Evolutionary conservation across 2,329 filamentous ascomycete species (phyloP), one percentile per base, ranked within the genome.

Genomic region (Sporothrix variecibatus): DNA sequence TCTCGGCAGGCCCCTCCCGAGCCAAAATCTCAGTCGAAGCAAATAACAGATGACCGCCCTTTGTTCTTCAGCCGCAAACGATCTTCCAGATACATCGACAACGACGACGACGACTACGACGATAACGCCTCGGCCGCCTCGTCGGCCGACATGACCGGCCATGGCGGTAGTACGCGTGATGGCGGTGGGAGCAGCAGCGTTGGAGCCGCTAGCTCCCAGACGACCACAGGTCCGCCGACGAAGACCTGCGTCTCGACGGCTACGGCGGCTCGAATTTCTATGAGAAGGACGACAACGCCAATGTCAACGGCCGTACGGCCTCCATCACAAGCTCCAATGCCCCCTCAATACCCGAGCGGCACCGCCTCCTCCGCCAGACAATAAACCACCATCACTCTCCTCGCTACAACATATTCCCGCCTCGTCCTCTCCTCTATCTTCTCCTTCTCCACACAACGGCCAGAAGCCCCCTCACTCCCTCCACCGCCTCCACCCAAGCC

Each of bases 101-200:
- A 72, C 70, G 73, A 72, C 40, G 72, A 68, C 62, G 71, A 65
- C 58, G 26, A 51, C 17, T 43, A 53, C 31, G 60, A 46, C 71
- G 73, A 65, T 71, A 46, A 28, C 38, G 65, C 65, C 38, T 76
- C 76, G 4, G 62, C 73, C 34, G 73, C 69, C 73, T 77, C 76
- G 49, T 77, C 76, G 65, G 49, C 72, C 15, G 74, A 76, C 53
- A 77, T 76, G 76, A 75, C 34, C 62, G 75, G 75, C 69, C 71
- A 75, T 56, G 67, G 71, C 71, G 46, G 65, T 40, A 72, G 73
- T 20, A 46, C 23, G 6, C 38, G 40, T 56, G 51, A 70, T 40
- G 73, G 68, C 43, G 64, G 69, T 53, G 72, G 65, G n/a, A 73
- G 74, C 53, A 73, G 72, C 74, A 74, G 46, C 17, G 74, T 73